Evolutionary conservation across 2,329 filamentous ascomycete species (phyloP), one percentile per base, ranked within the genome.

Genomic region (Colletotrichum sublineola): DNA sequence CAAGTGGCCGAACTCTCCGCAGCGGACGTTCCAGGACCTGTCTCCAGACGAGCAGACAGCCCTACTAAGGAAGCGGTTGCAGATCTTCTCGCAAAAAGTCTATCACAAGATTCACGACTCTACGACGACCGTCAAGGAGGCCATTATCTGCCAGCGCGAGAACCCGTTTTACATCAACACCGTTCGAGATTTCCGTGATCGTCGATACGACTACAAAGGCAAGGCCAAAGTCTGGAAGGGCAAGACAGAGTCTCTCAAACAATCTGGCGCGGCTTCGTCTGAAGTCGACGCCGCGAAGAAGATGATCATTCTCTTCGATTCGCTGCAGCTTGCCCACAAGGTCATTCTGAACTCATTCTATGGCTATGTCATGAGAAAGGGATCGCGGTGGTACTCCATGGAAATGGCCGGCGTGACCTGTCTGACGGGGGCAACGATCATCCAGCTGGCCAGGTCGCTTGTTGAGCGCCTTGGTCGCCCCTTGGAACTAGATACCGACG

Each of bases 331-430:
- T 77, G 96, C 96, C 0, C 96, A 99, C 86, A 99, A 99, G 81
- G 96, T 99, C 84, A 99, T 99, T 87, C 82, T 99, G 67, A 99
- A 99, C 85, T 97, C 95, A 68, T 99, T 99, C 85, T 99, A 99
- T 77, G 96, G 96, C 75, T 99, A 99, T 80, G 96, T 98, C 81
- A 99, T 99, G 96, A 89, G 96, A 84, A 99, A 99, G 81, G 96
- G 96, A 44, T 99, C 96, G 48, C 91, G 96, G 67, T 99, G 96
- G 96, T 99, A 99, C 80, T 99, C 96, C 24, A 92, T 99, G 89
- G 96, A 99, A 81, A 99, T 99, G 96, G 96, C 97, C 20, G 96
- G 96, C 77, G 96, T 99, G 5, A 99, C 96, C 53, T 99, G 96
- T 84, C 85, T 99, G 81, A 99, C 96, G 1, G 96, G 96, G 74